Evolutionary conservation across 371 early-diverging fungal genomes (phyloP).

Genomic region (Mortierella sp.): DNA sequence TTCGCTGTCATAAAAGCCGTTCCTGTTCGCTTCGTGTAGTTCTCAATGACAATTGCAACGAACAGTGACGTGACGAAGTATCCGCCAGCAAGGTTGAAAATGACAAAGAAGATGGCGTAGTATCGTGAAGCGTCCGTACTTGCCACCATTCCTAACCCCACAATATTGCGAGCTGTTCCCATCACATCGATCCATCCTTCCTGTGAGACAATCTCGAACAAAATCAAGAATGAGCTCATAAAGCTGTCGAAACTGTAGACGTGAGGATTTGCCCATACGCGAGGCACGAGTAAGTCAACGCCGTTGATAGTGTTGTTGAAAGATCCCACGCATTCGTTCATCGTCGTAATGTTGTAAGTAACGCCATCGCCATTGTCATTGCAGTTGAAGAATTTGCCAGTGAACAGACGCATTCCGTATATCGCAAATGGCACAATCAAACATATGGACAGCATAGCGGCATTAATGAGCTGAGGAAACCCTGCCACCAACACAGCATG

Average conservation of each 20-base stretch:
- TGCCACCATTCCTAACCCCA: slow-evolving; percentile 63
- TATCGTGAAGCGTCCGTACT: slow-evolving; percentile 65
- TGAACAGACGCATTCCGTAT: slow-evolving; percentile 74
- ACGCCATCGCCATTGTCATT: slow-evolving; percentile 59
- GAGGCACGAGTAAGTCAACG: slow-evolving; percentile 60
- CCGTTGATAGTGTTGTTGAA: slow-evolving; percentile 13
- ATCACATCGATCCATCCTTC: slow-evolving; percentile 82
- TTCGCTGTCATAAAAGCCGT: slow-evolving; percentile 75
- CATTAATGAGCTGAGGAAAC: slow-evolving; percentile 72
- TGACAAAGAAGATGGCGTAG: slow-evolving; percentile 73
- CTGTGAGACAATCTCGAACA: slow-evolving; percentile 77
- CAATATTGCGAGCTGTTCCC: slow-evolving; percentile 66
- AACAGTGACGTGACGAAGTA: slow-evolving; percentile 76
- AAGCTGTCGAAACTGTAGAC: slow-evolving; percentile 80
- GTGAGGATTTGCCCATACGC: slow-evolving; percentile 75
- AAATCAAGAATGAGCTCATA: slow-evolving; percentile 66
- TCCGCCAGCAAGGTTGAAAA: slow-evolving; percentile 74
- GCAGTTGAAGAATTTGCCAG: slow-evolving; percentile 69
- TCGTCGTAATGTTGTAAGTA: slow-evolving; percentile 19
- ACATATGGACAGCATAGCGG: slow-evolving; percentile 64
- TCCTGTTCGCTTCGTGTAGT: slow-evolving; percentile 73
- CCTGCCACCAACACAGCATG: slow-evolving; percentile 70
- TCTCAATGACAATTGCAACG: slow-evolving; percentile 78
- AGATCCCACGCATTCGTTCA: slow-evolving; percentile 62
- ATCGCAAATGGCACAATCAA: slow-evolving; percentile 78